Conservation (phyloP, 2,329 filamentous ascomycete genomes). For the Magnaporthales sp. region DNA sequence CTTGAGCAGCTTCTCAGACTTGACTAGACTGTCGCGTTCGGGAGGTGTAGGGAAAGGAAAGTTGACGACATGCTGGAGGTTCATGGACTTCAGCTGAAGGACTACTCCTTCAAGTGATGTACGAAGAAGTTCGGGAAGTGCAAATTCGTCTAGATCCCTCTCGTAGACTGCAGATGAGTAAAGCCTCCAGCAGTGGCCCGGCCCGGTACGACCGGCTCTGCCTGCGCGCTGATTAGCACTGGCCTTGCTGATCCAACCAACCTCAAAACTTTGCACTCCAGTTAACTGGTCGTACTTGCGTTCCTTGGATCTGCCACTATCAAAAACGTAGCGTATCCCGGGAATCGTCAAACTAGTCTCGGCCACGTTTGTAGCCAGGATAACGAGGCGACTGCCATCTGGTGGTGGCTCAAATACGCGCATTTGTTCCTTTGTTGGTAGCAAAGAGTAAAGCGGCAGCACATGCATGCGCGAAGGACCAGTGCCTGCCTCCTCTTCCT, state of each 20-base stretch:
- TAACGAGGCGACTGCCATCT: slow-evolving; percentile 73
- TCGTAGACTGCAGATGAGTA: slow-evolving; percentile 95
- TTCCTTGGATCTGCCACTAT: slow-evolving; percentile 87
- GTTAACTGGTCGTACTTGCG: slow-evolving; percentile 80
- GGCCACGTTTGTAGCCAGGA: slow-evolving; percentile 91
- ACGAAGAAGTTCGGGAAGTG: slow-evolving; percentile 78
- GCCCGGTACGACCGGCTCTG: slow-evolving; percentile 89
- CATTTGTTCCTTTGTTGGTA: slow-evolving; percentile 85
- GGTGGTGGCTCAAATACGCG: slow-evolving; percentile 81
- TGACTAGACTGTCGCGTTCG: slow-evolving; percentile 63
- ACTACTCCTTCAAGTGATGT: slow-evolving; percentile 92
- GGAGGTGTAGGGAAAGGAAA: slow-evolving; percentile 96
- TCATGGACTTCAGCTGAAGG: slow-evolving; percentile 90
- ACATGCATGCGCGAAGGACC: slow-evolving; percentile 72
- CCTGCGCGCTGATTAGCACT: slow-evolving; percentile 87
- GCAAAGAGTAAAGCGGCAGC: slow-evolving; percentile 85
- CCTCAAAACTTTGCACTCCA: slow-evolving; percentile 90
- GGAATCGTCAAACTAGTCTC: slow-evolving; percentile 97
- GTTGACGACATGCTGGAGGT: slow-evolving; percentile 78
- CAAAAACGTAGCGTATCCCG: slow-evolving; percentile 90
- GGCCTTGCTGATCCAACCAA: slow-evolving; percentile 96
- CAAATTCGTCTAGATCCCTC: slow-evolving; percentile 77
- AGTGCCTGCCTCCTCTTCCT: slow-evolving; percentile 49
- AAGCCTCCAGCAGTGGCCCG: slow-evolving; percentile 89
- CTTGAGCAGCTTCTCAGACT: slow-evolving; percentile 76